phyloP scores from a whole-genome alignment of 805 yeast genomes.

The Priceomyces fermenticarens region DNA sequence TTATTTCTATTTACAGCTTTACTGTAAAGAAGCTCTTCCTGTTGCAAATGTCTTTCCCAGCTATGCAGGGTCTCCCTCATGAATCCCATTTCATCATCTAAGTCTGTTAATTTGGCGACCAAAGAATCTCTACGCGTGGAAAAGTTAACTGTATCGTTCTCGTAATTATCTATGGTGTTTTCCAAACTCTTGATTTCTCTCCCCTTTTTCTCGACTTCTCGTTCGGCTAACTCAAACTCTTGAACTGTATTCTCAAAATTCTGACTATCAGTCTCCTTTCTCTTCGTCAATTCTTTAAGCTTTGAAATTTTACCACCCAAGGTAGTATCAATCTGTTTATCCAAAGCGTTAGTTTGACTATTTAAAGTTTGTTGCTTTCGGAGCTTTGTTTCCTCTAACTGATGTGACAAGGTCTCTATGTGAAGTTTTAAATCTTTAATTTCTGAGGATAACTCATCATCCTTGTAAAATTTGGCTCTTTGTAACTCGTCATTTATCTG shows the following conservation, averaged over 20 bases:
- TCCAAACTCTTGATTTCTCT: slow-evolving; percentile 6
- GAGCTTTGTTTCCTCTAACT: slow-evolving; percentile 10
- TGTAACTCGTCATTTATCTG: slow-evolving; percentile 33
- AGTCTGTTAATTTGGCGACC: slow-evolving; percentile 14
- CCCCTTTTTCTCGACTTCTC: slow-evolving; percentile 3
- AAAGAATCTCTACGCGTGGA: slow-evolving; percentile 14
- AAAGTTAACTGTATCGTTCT: slow-evolving; percentile 17
- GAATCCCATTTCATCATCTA: slow-evolving; percentile 16
- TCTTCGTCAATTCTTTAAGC: slow-evolving; percentile 22
- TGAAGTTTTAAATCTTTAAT: slow-evolving; percentile 14
- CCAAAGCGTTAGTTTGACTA: slow-evolving; percentile 13
- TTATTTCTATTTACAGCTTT: slow-evolving; percentile 22
- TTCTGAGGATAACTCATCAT: slow-evolving; percentile 16
- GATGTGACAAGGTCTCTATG: slow-evolving; percentile 6
- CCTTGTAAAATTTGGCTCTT: slow-evolving; percentile 20
- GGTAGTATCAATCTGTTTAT: slow-evolving; percentile 13
- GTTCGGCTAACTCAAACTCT: slow-evolving; percentile 6
- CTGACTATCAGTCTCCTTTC: slow-evolving; percentile 20
- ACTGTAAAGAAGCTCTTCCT: slow-evolving; percentile 16
- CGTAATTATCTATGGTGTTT: slow-evolving; percentile 9
- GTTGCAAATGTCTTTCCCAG: slow-evolving; percentile 17
- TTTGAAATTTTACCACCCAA: slow-evolving; percentile 19
- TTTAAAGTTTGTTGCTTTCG: slow-evolving; percentile 8
- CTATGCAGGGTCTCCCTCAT: slow-evolving; percentile 15
- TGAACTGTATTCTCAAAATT: slow-evolving; percentile 15